These are phyloP conservation scores for Dendrobium officinale DNA, from an alignment of 106 monocot species.

Conservation along the genomic window DNA sequence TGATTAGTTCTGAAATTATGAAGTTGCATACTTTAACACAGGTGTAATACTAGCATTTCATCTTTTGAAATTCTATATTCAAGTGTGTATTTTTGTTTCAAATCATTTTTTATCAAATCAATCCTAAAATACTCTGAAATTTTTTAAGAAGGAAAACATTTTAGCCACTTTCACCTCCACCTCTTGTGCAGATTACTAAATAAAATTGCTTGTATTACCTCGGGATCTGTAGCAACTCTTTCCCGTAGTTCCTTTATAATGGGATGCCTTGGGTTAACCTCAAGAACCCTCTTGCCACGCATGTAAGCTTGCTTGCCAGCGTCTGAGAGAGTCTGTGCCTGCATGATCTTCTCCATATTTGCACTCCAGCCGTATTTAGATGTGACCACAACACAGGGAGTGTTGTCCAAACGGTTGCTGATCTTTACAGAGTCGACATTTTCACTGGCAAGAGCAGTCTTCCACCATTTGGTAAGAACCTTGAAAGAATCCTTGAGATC, in stretches of 20 bases:
- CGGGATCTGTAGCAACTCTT: slow-evolving; percentile 56
- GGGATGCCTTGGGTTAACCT: slow-evolving; percentile 96
- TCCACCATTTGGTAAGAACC: slow-evolving; percentile 94
- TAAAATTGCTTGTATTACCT: slow-evolving; percentile 34
- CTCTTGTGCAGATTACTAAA: no score
- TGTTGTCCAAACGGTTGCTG: slow-evolving; percentile 83
- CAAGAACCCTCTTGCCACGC: slow-evolving; percentile 91
- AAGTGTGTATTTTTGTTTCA: not conserved
- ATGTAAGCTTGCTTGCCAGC: slow-evolving; percentile 76
- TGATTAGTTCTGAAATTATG: no score
- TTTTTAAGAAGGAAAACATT: no score
- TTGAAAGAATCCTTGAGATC: slow-evolving; percentile 93
- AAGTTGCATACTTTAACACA: no score
- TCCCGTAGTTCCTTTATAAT: slow-evolving; percentile 94
- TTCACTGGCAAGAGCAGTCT: slow-evolving; percentile 56
- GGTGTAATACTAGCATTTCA: no score
- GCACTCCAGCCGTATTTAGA: slow-evolving; percentile 96
- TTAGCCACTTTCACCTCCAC: no score
- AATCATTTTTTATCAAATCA: not conserved
- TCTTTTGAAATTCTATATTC: no score
- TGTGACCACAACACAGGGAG: slow-evolving; percentile 87
- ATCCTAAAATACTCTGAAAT: no score
- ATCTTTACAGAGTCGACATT: slow-evolving; percentile 91
- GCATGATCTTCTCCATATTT: slow-evolving; percentile 99
- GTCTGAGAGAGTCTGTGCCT: slow-evolving; percentile 84